Percentiles rank a stretch among this genome's conserved stretches.
phyloP scores from a whole-genome alignment of 306 rosid species.

The Abrus pulchellus region DNA sequence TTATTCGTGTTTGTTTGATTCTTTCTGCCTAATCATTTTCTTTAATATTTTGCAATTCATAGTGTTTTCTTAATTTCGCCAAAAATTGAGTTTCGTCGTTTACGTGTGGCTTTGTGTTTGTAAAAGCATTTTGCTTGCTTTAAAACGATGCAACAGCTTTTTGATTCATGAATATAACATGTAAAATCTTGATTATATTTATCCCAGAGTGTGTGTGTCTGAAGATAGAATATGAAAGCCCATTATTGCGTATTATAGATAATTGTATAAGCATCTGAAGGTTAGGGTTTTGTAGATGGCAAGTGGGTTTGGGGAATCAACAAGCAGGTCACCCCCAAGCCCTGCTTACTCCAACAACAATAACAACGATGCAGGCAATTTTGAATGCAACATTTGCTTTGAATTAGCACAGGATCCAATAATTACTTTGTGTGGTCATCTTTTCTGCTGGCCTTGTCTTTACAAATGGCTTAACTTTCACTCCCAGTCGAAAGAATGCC shows the following conservation, averaged over 20 bases:
- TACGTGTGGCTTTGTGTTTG: neutral
- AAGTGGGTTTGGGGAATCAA: conserved; percentile 78
- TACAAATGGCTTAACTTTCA: conserved; percentile 89
- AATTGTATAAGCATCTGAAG: conserved; percentile 47
- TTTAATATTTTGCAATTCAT: no score
- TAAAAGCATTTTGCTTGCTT: neutral
- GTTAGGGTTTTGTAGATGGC: conserved; percentile 60
- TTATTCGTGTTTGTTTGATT: conserved; percentile 14
- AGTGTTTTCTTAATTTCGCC: neutral
- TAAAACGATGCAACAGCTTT: neutral
- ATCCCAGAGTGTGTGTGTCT: neutral
- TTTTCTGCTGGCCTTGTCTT: conserved; percentile 94
- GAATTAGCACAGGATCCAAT: conserved; percentile 94
- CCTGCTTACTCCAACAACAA: conserved; percentile 61
- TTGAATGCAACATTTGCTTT: conserved; percentile 92
- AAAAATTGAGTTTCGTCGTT: neutral
- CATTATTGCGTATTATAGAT: neutral
- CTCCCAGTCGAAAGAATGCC: conserved; percentile 81
- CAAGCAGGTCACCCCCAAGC: conserved; percentile 69
- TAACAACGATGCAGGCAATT: conserved; percentile 68
- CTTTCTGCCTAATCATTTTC: neutral
- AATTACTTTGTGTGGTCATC: conserved; percentile 89
- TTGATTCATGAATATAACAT: neutral
- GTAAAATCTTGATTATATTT: neutral
- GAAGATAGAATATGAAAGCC: neutral